These are phyloP conservation scores for Tuber calosporum DNA, from an alignment of 495 filamentous ascomycete species.

Conservation along the genomic window DNA sequence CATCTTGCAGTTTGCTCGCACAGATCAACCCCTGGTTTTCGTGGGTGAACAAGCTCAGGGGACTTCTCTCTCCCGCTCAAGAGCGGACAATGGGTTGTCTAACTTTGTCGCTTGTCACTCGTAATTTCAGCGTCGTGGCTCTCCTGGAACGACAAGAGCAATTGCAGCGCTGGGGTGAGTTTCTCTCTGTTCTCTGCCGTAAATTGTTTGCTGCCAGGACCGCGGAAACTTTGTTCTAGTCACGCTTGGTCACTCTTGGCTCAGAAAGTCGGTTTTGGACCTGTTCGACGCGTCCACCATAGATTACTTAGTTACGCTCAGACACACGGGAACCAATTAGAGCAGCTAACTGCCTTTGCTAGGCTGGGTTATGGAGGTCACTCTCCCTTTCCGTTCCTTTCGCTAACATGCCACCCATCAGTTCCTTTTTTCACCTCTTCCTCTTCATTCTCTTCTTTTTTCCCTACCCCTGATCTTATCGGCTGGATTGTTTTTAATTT, in stretches of 20 bases:
- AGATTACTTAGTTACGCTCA: not conserved
- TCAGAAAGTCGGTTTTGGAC: not conserved
- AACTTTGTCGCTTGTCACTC: not conserved
- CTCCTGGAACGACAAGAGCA: not conserved
- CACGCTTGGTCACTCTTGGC: not conserved
- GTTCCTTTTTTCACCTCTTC: not conserved
- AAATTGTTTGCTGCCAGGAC: not conserved
- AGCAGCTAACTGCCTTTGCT: not conserved
- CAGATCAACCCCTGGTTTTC: constrained; percentile 1
- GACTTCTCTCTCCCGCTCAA: not conserved
- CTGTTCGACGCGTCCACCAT: not conserved
- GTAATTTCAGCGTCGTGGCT: not conserved
- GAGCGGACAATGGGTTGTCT: not conserved
- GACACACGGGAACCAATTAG: not conserved
- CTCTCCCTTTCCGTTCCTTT: not conserved
- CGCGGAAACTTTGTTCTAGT: not conserved
- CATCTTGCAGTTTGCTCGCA: not conserved
- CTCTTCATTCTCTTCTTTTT: not conserved
- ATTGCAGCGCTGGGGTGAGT: not conserved
- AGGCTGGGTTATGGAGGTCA: not conserved
- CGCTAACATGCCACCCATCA: not conserved
- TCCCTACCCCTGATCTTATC: not conserved
- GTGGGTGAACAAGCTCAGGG: not conserved
- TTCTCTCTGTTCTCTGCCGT: not conserved
- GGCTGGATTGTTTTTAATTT: not conserved